Evolutionary conservation across 2,329 filamentous ascomycete genomes (phyloP).

Genomic region (Torrubiella hemipterigena): DNA sequence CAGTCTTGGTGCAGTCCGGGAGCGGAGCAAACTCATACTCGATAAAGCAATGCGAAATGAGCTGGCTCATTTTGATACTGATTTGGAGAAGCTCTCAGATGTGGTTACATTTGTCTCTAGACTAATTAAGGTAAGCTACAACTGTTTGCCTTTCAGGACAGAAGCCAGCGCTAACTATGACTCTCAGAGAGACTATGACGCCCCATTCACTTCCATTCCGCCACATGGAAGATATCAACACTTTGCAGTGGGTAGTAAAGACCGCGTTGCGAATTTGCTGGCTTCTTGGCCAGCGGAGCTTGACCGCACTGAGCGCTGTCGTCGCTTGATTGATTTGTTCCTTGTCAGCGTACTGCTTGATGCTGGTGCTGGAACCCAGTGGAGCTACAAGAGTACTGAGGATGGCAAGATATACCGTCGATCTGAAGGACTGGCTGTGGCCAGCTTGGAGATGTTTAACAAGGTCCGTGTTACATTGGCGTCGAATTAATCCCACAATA

Average conservation of each 20-base stretch:
- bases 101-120: constrained; percentile 81
- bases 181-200: constrained; percentile 42
- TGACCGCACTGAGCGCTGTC: constrained; percentile 62
- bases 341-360: constrained; percentile 71
- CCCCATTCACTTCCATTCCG: constrained; percentile 54
- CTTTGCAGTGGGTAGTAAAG: constrained; percentile 68
- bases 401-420: constrained; percentile 72
- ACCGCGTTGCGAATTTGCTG: constrained; percentile 60
- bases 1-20: constrained; percentile 78
- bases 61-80: constrained; percentile 78
- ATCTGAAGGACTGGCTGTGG: constrained; percentile 77
- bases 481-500: neutral
- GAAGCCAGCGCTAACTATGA: too few relatives aligned
- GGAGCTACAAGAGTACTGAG: constrained; percentile 87
- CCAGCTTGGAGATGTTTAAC: constrained; percentile 85
- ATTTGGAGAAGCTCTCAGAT: constrained; percentile 71
- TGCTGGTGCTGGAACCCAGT: constrained; percentile 78
- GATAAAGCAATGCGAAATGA: constrained; percentile 67
- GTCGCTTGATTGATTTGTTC: constrained; percentile 67
- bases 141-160: neutral
- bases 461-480: constrained; percentile 25
- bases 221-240: constrained; percentile 81
- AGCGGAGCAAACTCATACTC: constrained; percentile 61
- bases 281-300: constrained; percentile 56
- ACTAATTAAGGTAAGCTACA: constrained; percentile 70